Evolutionary conservation across 2,329 filamentous ascomycete genomes (phyloP), one percentile per base, ranked within the genome.

Genomic region (Diaporthe sp.): DNA sequence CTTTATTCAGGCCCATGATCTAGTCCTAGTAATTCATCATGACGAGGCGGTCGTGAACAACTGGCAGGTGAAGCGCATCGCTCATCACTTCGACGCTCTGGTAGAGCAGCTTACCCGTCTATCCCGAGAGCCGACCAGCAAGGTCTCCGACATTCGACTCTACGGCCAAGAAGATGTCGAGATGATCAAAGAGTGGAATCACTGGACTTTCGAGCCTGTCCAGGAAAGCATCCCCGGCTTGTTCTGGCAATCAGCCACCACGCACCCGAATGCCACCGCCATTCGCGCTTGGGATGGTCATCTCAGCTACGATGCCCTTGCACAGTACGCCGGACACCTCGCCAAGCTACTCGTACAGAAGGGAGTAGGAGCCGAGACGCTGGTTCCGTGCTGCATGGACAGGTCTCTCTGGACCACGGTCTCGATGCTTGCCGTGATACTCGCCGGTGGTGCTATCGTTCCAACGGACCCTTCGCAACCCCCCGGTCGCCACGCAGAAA

Each of bases 381-480:
- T 75, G 39, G 68, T 70, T 3, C 32, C 51, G 15, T 44, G 37
- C 68, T 53, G 30, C 5, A 42, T 70, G 35, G 68, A 47, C 5
- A 70, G 32, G 35, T 42, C 51, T 39, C 25, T 42, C n/a, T 70
- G 51, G 51, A 42, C 35, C 25, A 39, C 68, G 25, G 68, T 70
- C 10, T 27, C 68, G 27, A 58, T 70, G 68, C 68, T 70, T 25
- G 68, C 35, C 12, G 50, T 70, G 10, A 27, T 58, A 9, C 51
- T 56, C n/a, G 68, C 68, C 17, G 68, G 68, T 8, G 68, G 50
- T 25, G 68, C 51, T n/a, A 56, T 58, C 30, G 68, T 70, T 19
- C 32, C 68, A 13, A 5, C 58, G 12, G 68, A 70, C 19, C 32
- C 68, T 27, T 35, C 25, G 2, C 51, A 58, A 5, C 68, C 68